Conservation (phyloP, 176 grass and related monocot genomes). For the Oryza meyeriana region DNA sequence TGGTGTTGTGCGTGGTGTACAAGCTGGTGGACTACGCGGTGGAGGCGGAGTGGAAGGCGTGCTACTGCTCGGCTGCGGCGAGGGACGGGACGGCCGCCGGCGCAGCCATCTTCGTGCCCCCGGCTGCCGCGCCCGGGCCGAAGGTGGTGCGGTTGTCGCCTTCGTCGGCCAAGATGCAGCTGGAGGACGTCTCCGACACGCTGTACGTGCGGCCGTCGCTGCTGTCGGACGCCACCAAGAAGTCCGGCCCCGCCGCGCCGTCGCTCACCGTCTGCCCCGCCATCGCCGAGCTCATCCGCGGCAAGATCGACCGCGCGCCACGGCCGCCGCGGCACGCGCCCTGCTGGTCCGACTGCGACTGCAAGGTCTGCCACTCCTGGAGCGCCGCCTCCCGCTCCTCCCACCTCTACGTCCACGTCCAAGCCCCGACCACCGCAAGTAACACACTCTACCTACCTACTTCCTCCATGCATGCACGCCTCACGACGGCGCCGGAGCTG, state of each 20-base stretch:
- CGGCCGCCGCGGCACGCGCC: slow-evolving; percentile 35
- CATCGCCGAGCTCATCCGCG: slow-evolving; percentile 76
- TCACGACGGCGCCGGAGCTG: not conserved
- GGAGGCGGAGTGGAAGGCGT: slow-evolving; percentile 90
- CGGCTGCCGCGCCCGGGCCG: slow-evolving; percentile 11
- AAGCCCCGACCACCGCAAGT: slow-evolving; percentile 28
- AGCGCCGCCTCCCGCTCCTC: slow-evolving; percentile 33
- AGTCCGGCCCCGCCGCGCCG: slow-evolving; percentile 37
- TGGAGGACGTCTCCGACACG: slow-evolving; percentile 95
- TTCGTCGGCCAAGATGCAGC: slow-evolving; percentile 65
- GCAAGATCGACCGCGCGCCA: slow-evolving; percentile 54
- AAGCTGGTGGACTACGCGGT: slow-evolving; percentile 83
- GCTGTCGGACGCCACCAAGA: slow-evolving; percentile 57
- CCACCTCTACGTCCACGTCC: slow-evolving; percentile 73
- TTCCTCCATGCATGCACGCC: not conserved
- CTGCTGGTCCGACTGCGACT: slow-evolving; percentile 98
- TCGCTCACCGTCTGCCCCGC: slow-evolving; percentile 60
- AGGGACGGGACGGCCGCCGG: not conserved
- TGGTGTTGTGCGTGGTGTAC: slow-evolving; percentile 86
- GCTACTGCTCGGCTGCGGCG: slow-evolving; percentile 65
- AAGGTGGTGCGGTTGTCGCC: slow-evolving; percentile 79
- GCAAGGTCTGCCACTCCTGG: slow-evolving; percentile 86
- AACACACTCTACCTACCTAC: not conserved
- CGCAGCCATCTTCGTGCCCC: slow-evolving; percentile 28
- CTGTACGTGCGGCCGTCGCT: slow-evolving; percentile 76